These are phyloP conservation scores for Porpolomopsis calyptriformis DNA, from an alignment of 768 basidiomycete species.

Conservation along the genomic window DNA sequence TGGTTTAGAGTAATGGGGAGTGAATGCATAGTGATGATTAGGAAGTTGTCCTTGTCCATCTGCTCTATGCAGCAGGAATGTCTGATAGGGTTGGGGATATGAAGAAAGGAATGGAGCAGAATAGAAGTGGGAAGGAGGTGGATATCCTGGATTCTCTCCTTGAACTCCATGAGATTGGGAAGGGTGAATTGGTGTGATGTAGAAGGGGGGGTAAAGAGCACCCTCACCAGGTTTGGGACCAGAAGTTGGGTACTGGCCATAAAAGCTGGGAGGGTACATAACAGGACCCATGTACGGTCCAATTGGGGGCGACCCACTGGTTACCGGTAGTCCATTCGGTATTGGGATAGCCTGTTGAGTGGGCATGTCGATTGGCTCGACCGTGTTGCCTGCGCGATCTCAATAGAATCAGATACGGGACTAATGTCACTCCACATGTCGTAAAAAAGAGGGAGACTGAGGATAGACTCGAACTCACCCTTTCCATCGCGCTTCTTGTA, in stretches of 20 bases:
- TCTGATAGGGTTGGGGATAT: conserved; percentile 37
- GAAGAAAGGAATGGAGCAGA: conserved; percentile 37
- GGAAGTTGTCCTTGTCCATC: conserved; percentile 28
- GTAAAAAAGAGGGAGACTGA: conserved; percentile 23
- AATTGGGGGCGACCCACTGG: conserved; percentile 37
- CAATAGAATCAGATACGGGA: conserved; percentile 34
- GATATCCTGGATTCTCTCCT: conserved; percentile 31
- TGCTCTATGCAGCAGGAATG: conserved; percentile 34
- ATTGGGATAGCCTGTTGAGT: conserved; percentile 33
- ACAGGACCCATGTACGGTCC: conserved; percentile 41
- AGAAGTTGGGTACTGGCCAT: conserved; percentile 42
- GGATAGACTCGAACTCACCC: conserved; percentile 40
- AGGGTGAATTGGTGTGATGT: conserved; percentile 32
- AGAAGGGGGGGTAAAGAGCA: conserved; percentile 42
- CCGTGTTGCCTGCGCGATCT: conserved; percentile 50
- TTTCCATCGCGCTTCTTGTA: conserved; percentile 95
- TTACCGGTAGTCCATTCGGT: conserved; percentile 30
- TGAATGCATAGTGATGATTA: conserved; percentile 22
- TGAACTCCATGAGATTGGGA: conserved; percentile 29
- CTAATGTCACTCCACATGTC: conserved; percentile 15
- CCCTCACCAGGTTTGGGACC: conserved; percentile 41
- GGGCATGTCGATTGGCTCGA: conserved; percentile 31
- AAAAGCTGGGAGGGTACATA: conserved; percentile 40
- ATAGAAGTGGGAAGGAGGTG: conserved; percentile 33
- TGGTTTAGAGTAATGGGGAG: conserved; percentile 9